Evolutionary conservation across 169 alveolate genomes (phyloP).

Genomic region (Babesia ovata): DNA sequence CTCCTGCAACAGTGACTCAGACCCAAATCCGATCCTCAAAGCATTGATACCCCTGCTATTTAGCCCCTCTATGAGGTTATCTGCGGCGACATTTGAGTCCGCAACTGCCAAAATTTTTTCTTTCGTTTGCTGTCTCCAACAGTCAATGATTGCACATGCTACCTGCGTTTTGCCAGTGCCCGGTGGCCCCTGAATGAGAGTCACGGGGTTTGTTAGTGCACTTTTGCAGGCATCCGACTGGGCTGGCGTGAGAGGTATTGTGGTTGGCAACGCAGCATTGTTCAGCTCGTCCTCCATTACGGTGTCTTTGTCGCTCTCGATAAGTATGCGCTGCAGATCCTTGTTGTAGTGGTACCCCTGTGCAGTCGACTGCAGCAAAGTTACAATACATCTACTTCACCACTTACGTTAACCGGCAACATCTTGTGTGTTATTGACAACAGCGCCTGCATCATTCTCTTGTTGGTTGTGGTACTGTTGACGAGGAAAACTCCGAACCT

Average conservation of each 20-base stretch:
- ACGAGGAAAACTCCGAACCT: constrained; percentile 37
- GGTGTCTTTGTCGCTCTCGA: neutral
- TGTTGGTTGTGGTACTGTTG: constrained; percentile 39
- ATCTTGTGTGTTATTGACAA: constrained; percentile 67
- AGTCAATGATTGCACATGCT: constrained; percentile 79
- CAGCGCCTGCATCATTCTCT: constrained; percentile 76
- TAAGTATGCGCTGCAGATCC: constrained; percentile 10
- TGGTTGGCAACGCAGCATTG: constrained; percentile 52
- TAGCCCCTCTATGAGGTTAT: constrained; percentile 76
- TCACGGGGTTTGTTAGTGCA: constrained; percentile 68
- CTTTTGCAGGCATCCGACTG: constrained; percentile 73
- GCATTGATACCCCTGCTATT: constrained; percentile 64
- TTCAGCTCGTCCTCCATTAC: neutral
- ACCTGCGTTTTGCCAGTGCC: constrained; percentile 85
- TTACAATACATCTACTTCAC: neutral
- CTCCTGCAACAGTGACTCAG: constrained; percentile 76
- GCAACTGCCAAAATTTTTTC: constrained; percentile 79
- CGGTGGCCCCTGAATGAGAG: constrained; percentile 84
- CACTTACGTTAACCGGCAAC: constrained; percentile 56
- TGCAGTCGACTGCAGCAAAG: constrained; percentile 11
- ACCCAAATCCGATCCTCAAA: constrained; percentile 72
- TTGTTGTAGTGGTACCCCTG: constrained; percentile 10
- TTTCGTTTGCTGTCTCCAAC: constrained; percentile 67
- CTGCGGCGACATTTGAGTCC: constrained; percentile 81
- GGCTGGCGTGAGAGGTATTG: constrained; percentile 69